Evolutionary conservation across 441 rosid species (phyloP), one percentile per base, ranked within the genome.

Genomic region (Pelargonium cotyledonis): DNA sequence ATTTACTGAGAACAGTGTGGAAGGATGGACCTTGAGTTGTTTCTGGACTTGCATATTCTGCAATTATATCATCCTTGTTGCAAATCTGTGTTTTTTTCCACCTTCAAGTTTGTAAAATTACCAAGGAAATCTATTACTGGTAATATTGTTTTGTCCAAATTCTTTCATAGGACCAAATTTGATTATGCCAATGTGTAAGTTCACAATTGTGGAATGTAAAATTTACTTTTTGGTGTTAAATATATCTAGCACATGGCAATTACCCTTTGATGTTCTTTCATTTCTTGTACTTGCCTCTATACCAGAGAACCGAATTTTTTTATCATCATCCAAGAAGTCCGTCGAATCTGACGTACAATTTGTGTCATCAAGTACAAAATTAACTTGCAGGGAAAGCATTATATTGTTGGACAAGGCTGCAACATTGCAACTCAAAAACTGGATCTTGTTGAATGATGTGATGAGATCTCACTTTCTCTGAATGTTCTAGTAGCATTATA

Each of bases 361-460:
- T 58, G 10, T 0, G 31, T 8, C 31, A 16, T 8, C 12, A 21
- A 3, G 31, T 58, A 21, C 29, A 57, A 57, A 57, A 15, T 57
- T 57, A 57, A 57, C 21, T 15, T 55, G 61, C 61, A 55, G 61
- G 23, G 19, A 55, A 53, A 53, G 21, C 21, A 53, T 15, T 6
- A 53, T 53, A 16, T 67, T 70, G 75, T 70, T 73, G 68, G 77
- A 70, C 75, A 49, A 67, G 67, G 21, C 74, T 18, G 41, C 68
- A 64, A 63, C 65, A 8, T 46, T 65, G 55, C 51, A 31, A n/a
- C 64, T 61, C 55, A n/a, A 58, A 35, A 19, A 15, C 10, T 35
- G 31, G 53, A 49, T 43, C 29, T 65, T 68, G 63, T 53, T 58
- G 14, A 65, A 40, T 61, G 66, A 55, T 74, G 73, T 61, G 47